A percentile compares a stretch with the other conserved stretches of the same genome.
These are phyloP conservation scores for Pyracantha coccinea DNA, from an alignment of 331 rosid genomes.

Conservation along the genomic window DNA sequence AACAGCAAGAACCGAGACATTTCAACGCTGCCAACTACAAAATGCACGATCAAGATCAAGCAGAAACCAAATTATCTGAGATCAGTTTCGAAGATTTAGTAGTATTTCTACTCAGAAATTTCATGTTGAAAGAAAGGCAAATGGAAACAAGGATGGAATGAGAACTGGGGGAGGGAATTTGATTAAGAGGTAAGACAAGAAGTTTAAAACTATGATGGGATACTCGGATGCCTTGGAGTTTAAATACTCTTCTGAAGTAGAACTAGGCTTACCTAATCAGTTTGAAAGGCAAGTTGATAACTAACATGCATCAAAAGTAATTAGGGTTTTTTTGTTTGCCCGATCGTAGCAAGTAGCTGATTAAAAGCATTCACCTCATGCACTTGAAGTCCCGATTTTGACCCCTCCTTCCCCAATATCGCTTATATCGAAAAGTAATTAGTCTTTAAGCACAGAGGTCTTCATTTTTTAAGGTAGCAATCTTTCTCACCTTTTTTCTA, in stretches of 20 bases:
- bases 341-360: no score
- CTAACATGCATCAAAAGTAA: constrained; percentile 8
- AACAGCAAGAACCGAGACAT: constrained; percentile 33
- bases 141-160: constrained; percentile 11
- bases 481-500: constrained; percentile 18
- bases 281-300: constrained; percentile 10
- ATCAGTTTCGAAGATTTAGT: constrained; percentile 13
- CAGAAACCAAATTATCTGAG: constrained; percentile 33
- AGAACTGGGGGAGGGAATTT: constrained; percentile 17
- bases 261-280: constrained; percentile 27
- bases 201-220: constrained; percentile 16
- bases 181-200: constrained; percentile 8
- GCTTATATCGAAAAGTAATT: constrained; percentile 3
- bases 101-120: constrained; percentile 7
- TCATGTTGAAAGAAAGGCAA: constrained; percentile 19
- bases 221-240: constrained; percentile 16
- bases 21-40: constrained; percentile 36
- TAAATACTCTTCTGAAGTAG: constrained; percentile 39
- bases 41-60: constrained; percentile 11
- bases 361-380: no score
- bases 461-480: not conserved
- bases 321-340: not conserved
- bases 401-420: no score
- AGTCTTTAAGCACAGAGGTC: constrained; percentile 10
- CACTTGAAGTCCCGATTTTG: no score